A percentile compares a stretch with the other conserved stretches of the same genome.
Evolutionary conservation across 352 stramenopile genomes (phyloP).

Genomic region (Nothophytophthora sp.): DNA sequence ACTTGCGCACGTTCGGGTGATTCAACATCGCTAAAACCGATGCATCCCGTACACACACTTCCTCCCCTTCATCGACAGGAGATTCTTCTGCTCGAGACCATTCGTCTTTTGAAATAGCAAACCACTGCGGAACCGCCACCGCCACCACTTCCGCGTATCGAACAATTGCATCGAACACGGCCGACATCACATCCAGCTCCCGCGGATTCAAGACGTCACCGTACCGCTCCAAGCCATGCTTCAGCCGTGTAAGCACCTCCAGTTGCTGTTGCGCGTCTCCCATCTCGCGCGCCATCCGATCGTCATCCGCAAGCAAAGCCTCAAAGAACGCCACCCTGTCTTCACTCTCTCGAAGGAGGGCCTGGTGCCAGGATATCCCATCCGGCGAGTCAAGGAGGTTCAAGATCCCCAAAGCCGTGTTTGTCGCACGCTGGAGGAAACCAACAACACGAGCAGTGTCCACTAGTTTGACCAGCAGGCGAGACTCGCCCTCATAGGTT

Average conservation of each 20-base stretch:
- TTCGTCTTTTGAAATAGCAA: not conserved
- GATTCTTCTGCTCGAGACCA: not conserved
- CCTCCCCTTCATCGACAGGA: not conserved
- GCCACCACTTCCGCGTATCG: not conserved
- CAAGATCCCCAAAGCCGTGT: not conserved
- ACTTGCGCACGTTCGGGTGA: slow-evolving; percentile 13
- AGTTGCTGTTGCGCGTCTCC: slow-evolving; percentile 6
- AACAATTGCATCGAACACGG: slow-evolving; percentile 1
- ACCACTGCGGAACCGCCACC: slow-evolving; percentile 5
- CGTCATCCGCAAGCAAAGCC: not conserved
- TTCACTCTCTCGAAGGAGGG: not conserved
- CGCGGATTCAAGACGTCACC: not conserved
- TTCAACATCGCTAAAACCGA: slow-evolving; percentile 6
- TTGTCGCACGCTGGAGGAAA: not conserved
- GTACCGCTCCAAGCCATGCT: slow-evolving; percentile 2
- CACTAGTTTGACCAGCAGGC: slow-evolving; percentile 8
- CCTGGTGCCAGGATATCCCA: not conserved
- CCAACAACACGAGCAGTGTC: slow-evolving; percentile 5
- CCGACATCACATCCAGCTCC: slow-evolving; percentile 1
- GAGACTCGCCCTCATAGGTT: slow-evolving; percentile 5
- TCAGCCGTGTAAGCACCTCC: slow-evolving; percentile 6
- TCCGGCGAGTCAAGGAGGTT: not conserved
- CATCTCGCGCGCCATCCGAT: not conserved
- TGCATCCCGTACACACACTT: slow-evolving; percentile 5
- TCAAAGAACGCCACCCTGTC: not conserved